Evolutionary conservation across 2,329 filamentous ascomycete genomes (phyloP).

Genomic region (Aspergillus carbonarius): DNA sequence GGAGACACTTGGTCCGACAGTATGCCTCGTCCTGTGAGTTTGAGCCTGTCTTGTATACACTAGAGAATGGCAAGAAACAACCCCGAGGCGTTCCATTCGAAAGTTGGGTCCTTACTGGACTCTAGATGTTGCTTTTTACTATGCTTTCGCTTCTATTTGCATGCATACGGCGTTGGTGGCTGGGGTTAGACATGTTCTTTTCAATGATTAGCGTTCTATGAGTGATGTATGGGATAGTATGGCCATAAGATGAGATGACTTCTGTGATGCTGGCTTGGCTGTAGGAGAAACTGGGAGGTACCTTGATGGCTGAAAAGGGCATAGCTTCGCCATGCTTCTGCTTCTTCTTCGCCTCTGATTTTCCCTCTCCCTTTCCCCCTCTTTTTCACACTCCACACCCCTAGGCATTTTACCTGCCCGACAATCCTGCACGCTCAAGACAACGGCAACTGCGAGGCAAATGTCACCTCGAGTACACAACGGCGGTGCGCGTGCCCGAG

Average conservation of each 20-base stretch:
- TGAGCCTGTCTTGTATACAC: conserved; percentile 37
- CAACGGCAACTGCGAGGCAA: neutral
- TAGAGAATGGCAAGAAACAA: conserved; percentile 29
- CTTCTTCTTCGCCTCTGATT: neutral
- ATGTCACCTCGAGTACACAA: neutral
- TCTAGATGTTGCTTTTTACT: neutral
- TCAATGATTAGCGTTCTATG: neutral
- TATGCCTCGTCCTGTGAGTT: conserved; percentile 43
- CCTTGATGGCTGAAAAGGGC: neutral
- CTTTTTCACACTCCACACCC: neutral
- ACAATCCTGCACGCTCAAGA: neutral
- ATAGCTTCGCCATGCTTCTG: neutral
- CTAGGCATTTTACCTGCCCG: neutral
- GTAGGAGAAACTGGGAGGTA: neutral
- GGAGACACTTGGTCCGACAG: conserved; percentile 48
- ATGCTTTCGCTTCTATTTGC: neutral
- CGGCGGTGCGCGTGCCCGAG: neutral
- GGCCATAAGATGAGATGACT: neutral
- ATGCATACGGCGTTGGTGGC: neutral
- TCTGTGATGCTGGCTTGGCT: neutral
- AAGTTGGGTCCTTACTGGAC: conserved; percentile 36
- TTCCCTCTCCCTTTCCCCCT: neutral
- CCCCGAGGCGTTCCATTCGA: conserved; percentile 42
- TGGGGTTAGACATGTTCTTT: neutral
- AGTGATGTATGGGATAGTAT: neutral